Evolutionary conservation across 2,329 filamentous ascomycete genomes (phyloP), one percentile per base, ranked within the genome.

Genomic region (Sphaerulina musiva): DNA sequence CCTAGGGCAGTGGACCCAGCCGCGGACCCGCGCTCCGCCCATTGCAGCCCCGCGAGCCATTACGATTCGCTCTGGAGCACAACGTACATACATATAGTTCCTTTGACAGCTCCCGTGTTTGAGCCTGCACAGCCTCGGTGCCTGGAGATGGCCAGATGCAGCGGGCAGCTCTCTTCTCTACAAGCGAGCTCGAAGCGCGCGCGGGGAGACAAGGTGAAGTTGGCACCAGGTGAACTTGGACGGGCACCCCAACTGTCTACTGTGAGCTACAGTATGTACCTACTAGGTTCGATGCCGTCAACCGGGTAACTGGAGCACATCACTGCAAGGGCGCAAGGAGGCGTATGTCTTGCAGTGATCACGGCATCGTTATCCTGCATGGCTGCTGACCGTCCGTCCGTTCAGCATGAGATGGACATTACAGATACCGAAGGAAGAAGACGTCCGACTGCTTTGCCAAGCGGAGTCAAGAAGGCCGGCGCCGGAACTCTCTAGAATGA

Each of bases 271-370:
- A 17, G 14, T 17, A 17, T 17, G 14, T 17, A 17, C 14, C 14
- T 20, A 20, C 14, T 48, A 20, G 17, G 46, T 17, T 36, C 23
- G 5, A 42, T 57, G 57, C 57, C 54, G 45, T 53, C 53, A 53
- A 58, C 58, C 58, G 53, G 55, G 56, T 46, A 41, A 47, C 31
- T 41, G 51, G 55, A 54, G 42, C n/a, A 46, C 31, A 45, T 34
- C 52, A 55, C 48, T 42, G 52, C 51, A 54, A 20, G 20, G 20
- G 20, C 20, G 20, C 20, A 20, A 20, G 48, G 54, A 53, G 54
- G 54, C 54, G 54, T 53, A 41, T 44, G 50, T 53, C 50, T 53
- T 41, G 50, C 50, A 47, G 41, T 17, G 10, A 43, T 46, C 43
- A 40, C 49, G 23, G 49, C 49, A 36, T 51, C 45, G 34, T 39